A percentile compares a stretch with the other conserved stretches of the same genome.
phyloP scores from a whole-genome alignment of 2,329 filamentous ascomycete genomes.

The Trichothecium sympodiale region DNA sequence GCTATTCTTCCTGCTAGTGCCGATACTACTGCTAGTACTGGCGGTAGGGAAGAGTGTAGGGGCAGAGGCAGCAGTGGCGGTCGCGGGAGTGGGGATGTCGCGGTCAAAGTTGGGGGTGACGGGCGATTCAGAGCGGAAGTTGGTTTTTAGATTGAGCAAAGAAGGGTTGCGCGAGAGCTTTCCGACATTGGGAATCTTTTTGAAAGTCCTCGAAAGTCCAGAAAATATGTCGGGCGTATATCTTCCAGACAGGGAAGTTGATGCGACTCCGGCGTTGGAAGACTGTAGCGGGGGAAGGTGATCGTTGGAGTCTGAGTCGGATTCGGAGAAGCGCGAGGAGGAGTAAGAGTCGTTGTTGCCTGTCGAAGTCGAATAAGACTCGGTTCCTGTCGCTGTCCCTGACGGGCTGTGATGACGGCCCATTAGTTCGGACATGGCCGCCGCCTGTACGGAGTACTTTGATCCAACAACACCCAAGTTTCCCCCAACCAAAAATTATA shows the following conservation, averaged over 20 bases:
- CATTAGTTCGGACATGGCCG: constrained; percentile 5
- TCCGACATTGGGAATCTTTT: constrained; percentile 25
- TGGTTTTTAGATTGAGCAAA: constrained; percentile 22
- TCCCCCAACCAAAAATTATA: too few species aligned
- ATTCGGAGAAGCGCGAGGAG: constrained; percentile 5
- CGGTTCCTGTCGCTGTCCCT: not conserved
- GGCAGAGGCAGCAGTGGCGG: not conserved
- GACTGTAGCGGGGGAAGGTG: not conserved
- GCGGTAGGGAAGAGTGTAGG: not conserved
- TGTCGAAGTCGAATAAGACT: not conserved
- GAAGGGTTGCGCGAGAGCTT: constrained; percentile 32
- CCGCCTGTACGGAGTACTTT: too few species aligned
- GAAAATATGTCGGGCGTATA: constrained; percentile 35
- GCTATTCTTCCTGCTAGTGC: constrained; percentile 7
- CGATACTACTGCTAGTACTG: not conserved
- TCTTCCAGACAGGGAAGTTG: constrained; percentile 15
- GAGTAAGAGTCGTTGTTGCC: not conserved
- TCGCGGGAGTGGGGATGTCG: not conserved
- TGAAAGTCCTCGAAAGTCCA: constrained; percentile 40
- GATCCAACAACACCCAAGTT: too few species aligned
- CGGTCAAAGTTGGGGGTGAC: not conserved
- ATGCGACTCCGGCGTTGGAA: constrained; percentile 27
- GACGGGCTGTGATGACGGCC: not conserved
- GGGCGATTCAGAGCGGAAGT: too few species aligned
- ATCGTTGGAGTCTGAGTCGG: constrained; percentile 2